Percentiles rank a stretch among this genome's conserved stretches.
phyloP scores from a whole-genome alignment of 2,329 filamentous ascomycete species.

The Scedosporium boydii region DNA sequence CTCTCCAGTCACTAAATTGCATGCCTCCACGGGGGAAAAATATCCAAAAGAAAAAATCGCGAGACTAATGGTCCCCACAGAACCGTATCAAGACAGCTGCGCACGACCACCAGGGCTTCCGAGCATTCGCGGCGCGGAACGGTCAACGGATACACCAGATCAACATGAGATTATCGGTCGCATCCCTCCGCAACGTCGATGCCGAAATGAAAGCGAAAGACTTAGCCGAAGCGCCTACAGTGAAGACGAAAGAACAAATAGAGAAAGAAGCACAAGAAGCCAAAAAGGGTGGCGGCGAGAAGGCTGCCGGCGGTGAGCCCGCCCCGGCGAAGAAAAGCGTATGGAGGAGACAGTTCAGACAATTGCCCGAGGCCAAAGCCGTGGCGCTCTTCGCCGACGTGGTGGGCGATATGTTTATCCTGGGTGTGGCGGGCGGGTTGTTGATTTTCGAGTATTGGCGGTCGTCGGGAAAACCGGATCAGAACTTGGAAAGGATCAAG shows the following conservation, averaged over 20 bases:
- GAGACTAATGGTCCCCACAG: conserved; percentile 23
- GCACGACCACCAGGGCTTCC: conserved; percentile 54
- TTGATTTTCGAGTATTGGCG: conserved; percentile 55
- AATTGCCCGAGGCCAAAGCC: conserved; percentile 55
- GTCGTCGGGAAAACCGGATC: conserved; percentile 49
- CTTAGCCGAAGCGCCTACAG: conserved; percentile 52
- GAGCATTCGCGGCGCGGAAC: conserved; percentile 49
- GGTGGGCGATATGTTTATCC: conserved; percentile 53
- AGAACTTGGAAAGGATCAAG: conserved; percentile 42
- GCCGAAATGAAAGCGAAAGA: conserved; percentile 51
- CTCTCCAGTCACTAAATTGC: background rate
- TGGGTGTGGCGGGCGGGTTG: conserved; percentile 45
- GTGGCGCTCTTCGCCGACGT: conserved; percentile 60
- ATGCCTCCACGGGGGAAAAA: too few relatives aligned
- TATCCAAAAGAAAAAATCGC: too few relatives aligned
- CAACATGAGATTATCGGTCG: conserved; percentile 56
- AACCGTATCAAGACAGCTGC: conserved; percentile 58
- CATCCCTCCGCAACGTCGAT: conserved; percentile 45
- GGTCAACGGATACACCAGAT: conserved; percentile 57
- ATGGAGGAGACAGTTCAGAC: conserved; percentile 53
- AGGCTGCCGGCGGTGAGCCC: background rate
- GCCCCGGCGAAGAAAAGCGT: conserved; percentile 43
- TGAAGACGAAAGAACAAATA: conserved; percentile 53
- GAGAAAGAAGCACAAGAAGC: conserved; percentile 36
- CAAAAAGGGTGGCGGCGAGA: conserved; percentile 28